A percentile compares a stretch with the other conserved stretches of the same genome.
phyloP scores from a whole-genome alignment of 345 rosid genomes.

The Camelina neglecta region DNA sequence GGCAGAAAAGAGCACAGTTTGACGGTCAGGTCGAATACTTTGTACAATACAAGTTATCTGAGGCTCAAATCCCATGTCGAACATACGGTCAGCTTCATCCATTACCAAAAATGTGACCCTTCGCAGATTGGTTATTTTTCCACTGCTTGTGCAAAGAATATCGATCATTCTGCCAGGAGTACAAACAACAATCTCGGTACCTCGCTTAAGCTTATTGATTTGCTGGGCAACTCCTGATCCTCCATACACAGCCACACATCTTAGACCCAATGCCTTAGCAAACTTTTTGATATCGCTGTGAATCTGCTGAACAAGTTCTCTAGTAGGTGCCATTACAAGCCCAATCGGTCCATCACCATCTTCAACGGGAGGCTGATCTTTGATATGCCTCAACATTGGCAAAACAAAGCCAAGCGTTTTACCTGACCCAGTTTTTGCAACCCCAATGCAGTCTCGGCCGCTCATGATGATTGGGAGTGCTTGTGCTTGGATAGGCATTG shows the following conservation, averaged over 20 bases:
- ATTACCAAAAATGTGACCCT: slow-evolving; percentile 79
- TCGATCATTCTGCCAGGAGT: slow-evolving; percentile 95
- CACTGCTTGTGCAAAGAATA: slow-evolving; percentile 83
- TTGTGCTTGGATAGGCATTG: slow-evolving; percentile 93
- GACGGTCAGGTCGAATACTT: slow-evolving; percentile 80
- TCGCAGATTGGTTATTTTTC: slow-evolving; percentile 76
- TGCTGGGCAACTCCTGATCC: slow-evolving; percentile 97
- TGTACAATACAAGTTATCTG: slow-evolving; percentile 84
- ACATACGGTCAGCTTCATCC: slow-evolving; percentile 97
- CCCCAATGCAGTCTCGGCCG: slow-evolving; percentile 91
- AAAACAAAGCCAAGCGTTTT: slow-evolving; percentile 90
- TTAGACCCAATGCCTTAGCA: slow-evolving; percentile 61
- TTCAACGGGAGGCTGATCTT: slow-evolving; percentile 84
- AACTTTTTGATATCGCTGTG: slow-evolving; percentile 82
- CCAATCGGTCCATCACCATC: slow-evolving; percentile 91
- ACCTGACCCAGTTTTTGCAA: slow-evolving; percentile 93
- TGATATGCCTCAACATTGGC: slow-evolving; percentile 93
- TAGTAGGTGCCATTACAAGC: slow-evolving; percentile 93
- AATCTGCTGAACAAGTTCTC: slow-evolving; percentile 93
- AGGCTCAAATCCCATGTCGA: slow-evolving; percentile 93
- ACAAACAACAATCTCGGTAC: slow-evolving; percentile 89
- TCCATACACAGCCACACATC: slow-evolving; percentile 85
- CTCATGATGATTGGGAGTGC: slow-evolving; percentile 85
- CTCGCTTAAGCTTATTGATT: slow-evolving; percentile 82
- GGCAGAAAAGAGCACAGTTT: slow-evolving; percentile 87